These are phyloP conservation scores for Alectoria sarmentosa DNA, from an alignment of 495 filamentous ascomycete species.

Conservation along the genomic window DNA sequence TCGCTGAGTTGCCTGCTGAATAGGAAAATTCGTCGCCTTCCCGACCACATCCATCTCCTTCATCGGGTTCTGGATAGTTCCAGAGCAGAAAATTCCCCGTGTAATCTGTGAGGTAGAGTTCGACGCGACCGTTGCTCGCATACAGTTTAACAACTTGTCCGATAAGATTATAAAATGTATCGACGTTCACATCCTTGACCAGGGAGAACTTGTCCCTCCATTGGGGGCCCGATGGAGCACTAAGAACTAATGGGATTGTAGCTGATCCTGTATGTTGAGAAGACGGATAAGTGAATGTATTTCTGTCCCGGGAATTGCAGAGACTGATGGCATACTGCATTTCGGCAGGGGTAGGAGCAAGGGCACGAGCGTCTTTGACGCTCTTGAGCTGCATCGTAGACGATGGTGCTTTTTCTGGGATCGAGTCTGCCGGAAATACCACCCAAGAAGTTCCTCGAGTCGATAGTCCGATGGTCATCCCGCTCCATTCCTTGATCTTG, in stretches of 20 bases:
- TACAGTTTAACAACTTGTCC: constrained; percentile 69
- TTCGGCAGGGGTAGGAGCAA: constrained; percentile 16
- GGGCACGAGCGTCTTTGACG: constrained; percentile 21
- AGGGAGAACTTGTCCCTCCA: constrained; percentile 49
- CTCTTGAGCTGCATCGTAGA: constrained; percentile 30
- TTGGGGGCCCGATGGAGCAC: constrained; percentile 5
- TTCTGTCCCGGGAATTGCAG: constrained; percentile 26
- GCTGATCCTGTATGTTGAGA: not conserved
- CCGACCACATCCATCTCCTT: constrained; percentile 30
- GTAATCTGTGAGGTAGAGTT: constrained; percentile 83
- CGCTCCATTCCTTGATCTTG: constrained; percentile 31
- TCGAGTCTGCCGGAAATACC: constrained; percentile 25
- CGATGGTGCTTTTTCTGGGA: constrained; percentile 30
- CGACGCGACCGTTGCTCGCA: constrained; percentile 40
- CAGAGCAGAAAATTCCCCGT: constrained; percentile 59
- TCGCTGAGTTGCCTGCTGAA: constrained; percentile 22
- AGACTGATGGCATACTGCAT: constrained; percentile 24
- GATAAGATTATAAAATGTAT: constrained; percentile 59
- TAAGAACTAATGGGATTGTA: constrained; percentile 4
- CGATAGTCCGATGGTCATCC: constrained; percentile 27
- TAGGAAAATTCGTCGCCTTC: constrained; percentile 49
- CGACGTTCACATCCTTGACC: constrained; percentile 54
- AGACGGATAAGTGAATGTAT: constrained; percentile 10
- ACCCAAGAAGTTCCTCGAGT: constrained; percentile 25
- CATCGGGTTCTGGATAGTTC: constrained; percentile 41